phyloP scores from a whole-genome alignment of 2,329 filamentous ascomycete species.

The Ascochyta koolunga region DNA sequence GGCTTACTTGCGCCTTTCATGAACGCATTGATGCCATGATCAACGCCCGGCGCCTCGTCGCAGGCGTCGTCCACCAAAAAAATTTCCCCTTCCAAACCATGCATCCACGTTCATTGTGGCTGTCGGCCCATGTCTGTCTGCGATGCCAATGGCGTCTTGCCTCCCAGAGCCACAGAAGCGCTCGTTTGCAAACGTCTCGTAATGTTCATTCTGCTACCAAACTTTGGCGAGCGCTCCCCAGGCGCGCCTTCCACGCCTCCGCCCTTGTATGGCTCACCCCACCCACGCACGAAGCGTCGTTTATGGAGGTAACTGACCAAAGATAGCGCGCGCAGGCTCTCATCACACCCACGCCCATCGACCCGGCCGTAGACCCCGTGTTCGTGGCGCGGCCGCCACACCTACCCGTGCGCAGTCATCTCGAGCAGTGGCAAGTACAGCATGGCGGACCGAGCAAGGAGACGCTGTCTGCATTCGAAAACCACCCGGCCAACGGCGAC shows the following conservation, averaged over 20 bases:
- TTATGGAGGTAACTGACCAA: constrained; percentile 9
- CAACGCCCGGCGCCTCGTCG: too few species aligned
- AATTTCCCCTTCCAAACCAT: constrained; percentile 13
- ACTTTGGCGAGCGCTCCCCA: constrained; percentile 10
- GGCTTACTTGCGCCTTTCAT: constrained; percentile 22
- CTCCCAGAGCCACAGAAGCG: background rate
- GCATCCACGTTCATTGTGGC: constrained; percentile 22
- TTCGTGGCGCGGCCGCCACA: constrained; percentile 21
- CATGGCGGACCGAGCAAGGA: constrained; percentile 44
- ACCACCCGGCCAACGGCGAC: constrained; percentile 31
- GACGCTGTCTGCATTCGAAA: constrained; percentile 38
- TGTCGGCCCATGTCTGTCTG: constrained; percentile 28
- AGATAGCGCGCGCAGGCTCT: constrained; percentile 23
- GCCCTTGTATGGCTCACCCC: constrained; percentile 21
- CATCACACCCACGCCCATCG: constrained; percentile 4
- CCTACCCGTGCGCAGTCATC: constrained; percentile 34
- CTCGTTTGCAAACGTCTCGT: background rate
- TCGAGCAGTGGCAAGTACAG: constrained; percentile 52
- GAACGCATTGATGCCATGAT: background rate
- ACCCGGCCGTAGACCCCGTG: constrained; percentile 16
- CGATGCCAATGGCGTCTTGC: constrained; percentile 34
- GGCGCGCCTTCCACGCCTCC: constrained; percentile 32
- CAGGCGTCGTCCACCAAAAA: too few species aligned
- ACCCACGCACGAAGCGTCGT: background rate
- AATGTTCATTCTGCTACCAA: constrained; percentile 2